phyloP scores from a whole-genome alignment of 495 filamentous ascomycete genomes.

The Bryoglossum gracile region DNA sequence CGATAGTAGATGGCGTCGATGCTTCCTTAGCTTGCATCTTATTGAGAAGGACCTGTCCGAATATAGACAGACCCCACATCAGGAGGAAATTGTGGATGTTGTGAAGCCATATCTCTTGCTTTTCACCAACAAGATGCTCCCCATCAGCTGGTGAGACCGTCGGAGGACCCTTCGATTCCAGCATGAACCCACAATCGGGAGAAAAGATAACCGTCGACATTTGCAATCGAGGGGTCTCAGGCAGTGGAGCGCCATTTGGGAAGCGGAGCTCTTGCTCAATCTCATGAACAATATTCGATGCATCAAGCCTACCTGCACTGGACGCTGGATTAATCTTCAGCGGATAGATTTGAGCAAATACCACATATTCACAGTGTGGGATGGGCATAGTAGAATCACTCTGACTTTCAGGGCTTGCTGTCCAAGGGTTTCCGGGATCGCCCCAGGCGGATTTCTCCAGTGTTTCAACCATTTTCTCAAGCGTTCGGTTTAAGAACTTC shows the following conservation, averaged over 20 bases:
- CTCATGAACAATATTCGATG: slow-evolving; percentile 45
- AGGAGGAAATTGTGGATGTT: slow-evolving; percentile 61
- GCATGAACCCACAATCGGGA: slow-evolving; percentile 84
- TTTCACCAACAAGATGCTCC: slow-evolving; percentile 66
- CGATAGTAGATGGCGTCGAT: slow-evolving; percentile 88
- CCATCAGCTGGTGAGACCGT: slow-evolving; percentile 56
- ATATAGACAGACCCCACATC: slow-evolving; percentile 53
- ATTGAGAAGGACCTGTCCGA: slow-evolving; percentile 65
- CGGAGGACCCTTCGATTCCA: slow-evolving; percentile 82
- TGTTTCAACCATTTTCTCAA: slow-evolving; percentile 57
- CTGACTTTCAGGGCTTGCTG: slow-evolving; percentile 51
- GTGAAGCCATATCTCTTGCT: slow-evolving; percentile 66
- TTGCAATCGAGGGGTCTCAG: slow-evolving; percentile 56
- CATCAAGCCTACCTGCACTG: slow-evolving; percentile 20
- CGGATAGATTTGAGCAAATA: slow-evolving; percentile 79
- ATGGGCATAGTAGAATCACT: slow-evolving; percentile 49
- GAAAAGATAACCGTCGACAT: slow-evolving; percentile 88
- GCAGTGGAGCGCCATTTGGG: slow-evolving; percentile 73
- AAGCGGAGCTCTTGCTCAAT: slow-evolving; percentile 81
- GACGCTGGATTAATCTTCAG: slow-evolving; percentile 37
- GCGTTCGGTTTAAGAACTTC: slow-evolving; percentile 59
- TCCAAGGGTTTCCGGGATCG: slow-evolving; percentile 33
- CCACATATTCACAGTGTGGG: slow-evolving; percentile 81
- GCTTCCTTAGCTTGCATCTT: slow-evolving; percentile 85
- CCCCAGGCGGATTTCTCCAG: slow-evolving; percentile 44